phyloP scores from a whole-genome alignment of 1,284 basidiomycete genomes.

The Trichosporon sp. region DNA sequence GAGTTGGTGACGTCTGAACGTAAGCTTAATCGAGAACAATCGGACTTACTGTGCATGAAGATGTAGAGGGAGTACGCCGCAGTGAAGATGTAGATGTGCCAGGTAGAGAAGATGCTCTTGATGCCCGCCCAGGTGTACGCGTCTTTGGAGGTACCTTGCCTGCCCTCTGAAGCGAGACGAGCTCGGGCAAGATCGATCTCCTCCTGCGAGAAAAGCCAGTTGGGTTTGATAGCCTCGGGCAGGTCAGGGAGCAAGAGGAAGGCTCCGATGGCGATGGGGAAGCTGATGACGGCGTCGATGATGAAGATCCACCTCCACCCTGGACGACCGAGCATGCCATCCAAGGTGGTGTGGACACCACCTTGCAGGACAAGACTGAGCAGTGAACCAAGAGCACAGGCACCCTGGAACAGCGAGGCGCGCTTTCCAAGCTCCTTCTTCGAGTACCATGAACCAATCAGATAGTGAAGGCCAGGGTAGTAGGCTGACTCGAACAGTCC shows the following conservation, averaged over 20 bases:
- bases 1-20: slow-evolving; percentile 29
- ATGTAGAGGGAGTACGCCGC: slow-evolving; percentile 21
- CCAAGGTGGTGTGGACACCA: slow-evolving; percentile 38
- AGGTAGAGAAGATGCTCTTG: slow-evolving; percentile 19
- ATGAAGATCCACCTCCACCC: slow-evolving; percentile 36
- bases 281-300: slow-evolving; percentile 36
- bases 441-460: slow-evolving; percentile 42
- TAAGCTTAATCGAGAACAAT: slow-evolving; percentile 31
- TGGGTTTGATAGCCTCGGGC: slow-evolving; percentile 15
- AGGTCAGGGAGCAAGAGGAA: slow-evolving; percentile 39
- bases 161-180: slow-evolving; percentile 22
- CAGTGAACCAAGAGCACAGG: slow-evolving; percentile 35
- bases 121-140: slow-evolving; percentile 20
- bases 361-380: slow-evolving; percentile 42
- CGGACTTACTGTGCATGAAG: slow-evolving; percentile 12
- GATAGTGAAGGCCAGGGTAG: slow-evolving; percentile 38
- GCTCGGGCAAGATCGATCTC: slow-evolving; percentile 27
- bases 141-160: slow-evolving; percentile 19
- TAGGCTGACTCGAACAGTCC: slow-evolving; percentile 38
- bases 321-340: slow-evolving; percentile 31
- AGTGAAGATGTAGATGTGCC: slow-evolving; percentile 36
- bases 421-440: slow-evolving; percentile 40
- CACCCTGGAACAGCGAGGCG: slow-evolving; percentile 38
- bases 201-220: background rate
- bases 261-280: slow-evolving; percentile 40